These are phyloP conservation scores for Jacaranda mimosifolia DNA, from an alignment of 257 asterid species.

Conservation along the genomic window DNA sequence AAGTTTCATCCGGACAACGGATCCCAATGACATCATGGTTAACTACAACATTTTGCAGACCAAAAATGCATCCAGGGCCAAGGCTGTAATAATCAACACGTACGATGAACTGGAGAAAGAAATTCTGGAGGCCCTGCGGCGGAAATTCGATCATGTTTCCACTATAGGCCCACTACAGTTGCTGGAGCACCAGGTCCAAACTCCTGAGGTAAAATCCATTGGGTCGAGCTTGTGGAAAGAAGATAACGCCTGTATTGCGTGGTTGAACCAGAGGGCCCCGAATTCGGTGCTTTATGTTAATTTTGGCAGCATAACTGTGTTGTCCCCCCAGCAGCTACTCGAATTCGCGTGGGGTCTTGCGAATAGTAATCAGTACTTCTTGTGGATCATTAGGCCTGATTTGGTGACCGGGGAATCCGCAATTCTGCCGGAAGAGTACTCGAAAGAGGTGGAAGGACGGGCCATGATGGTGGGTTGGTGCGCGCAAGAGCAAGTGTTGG, in stretches of 20 bases:
- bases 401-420: constrained; percentile 57
- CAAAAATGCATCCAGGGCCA: constrained; percentile 52
- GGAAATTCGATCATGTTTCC: constrained; percentile 46
- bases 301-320: constrained; percentile 69
- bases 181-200: constrained; percentile 40
- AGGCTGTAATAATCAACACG: constrained; percentile 62
- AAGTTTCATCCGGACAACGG: constrained; percentile 63
- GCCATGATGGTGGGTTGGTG: constrained; percentile 74
- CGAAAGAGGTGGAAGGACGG: constrained; percentile 51
- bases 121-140: constrained; percentile 55
- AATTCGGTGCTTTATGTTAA: constrained; percentile 70
- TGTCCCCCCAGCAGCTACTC: constrained; percentile 53
- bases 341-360: constrained; percentile 87
- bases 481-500: constrained; percentile 62
- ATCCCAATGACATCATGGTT: constrained; percentile 65
- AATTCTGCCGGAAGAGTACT: constrained; percentile 52
- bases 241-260: constrained; percentile 55
- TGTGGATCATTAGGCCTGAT: constrained; percentile 77
- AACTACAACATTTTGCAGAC: constrained; percentile 57
- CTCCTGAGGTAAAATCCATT: constrained; percentile 33
- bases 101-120: constrained; percentile 58
- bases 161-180: constrained; percentile 70
- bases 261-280: constrained; percentile 57
- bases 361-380: constrained; percentile 48
- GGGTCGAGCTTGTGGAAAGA: constrained; percentile 71